Conservation (phyloP, 768 basidiomycete species). For the Dendrothele bispora region DNA sequence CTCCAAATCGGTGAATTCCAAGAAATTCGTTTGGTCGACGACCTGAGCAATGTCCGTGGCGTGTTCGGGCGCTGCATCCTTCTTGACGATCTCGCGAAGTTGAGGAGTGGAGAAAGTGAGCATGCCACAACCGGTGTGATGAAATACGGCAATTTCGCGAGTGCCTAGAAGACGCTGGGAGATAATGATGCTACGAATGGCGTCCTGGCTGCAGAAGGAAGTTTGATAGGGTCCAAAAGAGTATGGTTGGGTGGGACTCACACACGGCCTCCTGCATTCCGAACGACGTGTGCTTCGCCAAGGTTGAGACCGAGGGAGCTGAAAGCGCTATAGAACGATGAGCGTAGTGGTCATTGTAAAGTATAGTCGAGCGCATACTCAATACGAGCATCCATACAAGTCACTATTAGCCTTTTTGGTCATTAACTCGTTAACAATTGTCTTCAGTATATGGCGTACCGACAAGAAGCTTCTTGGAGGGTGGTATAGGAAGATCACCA, state of each 20-base stretch:
- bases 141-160: slow-evolving; percentile 64
- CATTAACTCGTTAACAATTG: slow-evolving; percentile 3
- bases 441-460: slow-evolving; percentile 22
- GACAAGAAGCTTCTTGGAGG: slow-evolving; percentile 39
- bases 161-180: slow-evolving; percentile 75
- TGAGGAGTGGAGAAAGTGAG: slow-evolving; percentile 54
- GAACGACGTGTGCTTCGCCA: slow-evolving; percentile 71
- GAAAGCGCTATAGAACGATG: slow-evolving; percentile 41
- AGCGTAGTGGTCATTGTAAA: slow-evolving; percentile 1
- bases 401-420: slow-evolving; percentile 34
- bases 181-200: slow-evolving; percentile 64
- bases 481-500: slow-evolving; percentile 37
- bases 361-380: slow-evolving; percentile 42
- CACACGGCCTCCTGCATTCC: slow-evolving; percentile 73
- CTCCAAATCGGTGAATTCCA: slow-evolving; percentile 53
- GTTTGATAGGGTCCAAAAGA: not conserved
- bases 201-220: slow-evolving; percentile 49
- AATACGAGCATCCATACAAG: slow-evolving; percentile 76
- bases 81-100: slow-evolving; percentile 50
- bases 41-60: slow-evolving; percentile 19
- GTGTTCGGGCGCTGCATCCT: slow-evolving; percentile 29
- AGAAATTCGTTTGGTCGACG: slow-evolving; percentile 52
- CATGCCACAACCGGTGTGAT: slow-evolving; percentile 78
- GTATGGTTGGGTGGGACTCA: slow-evolving; percentile 29
- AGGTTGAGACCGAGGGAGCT: slow-evolving; percentile 60